Conservation (phyloP, 2,329 filamentous ascomycete genomes). For the Talaromyces rugulosus region DNA sequence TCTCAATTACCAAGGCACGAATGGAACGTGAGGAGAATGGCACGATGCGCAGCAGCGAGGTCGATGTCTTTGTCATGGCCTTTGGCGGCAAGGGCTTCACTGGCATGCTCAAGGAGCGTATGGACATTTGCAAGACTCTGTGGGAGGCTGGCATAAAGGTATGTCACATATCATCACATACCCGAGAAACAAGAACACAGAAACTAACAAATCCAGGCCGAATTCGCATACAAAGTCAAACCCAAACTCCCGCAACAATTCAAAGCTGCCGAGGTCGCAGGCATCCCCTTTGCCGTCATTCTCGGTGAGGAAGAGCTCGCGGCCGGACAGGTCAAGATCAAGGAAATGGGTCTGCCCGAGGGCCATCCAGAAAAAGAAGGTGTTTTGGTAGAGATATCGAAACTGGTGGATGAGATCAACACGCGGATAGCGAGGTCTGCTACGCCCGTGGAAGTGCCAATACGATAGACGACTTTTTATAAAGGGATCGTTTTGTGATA, state of each 20-base stretch:
- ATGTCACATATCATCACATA: slow-evolving; percentile 11
- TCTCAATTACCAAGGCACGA: slow-evolving; percentile 80
- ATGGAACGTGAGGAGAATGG: slow-evolving; percentile 57
- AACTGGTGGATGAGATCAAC: slow-evolving; percentile 18
- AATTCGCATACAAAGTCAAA: slow-evolving; percentile 86
- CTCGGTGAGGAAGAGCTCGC: slow-evolving; percentile 86
- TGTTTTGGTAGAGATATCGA: slow-evolving; percentile 60
- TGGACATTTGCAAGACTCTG: slow-evolving; percentile 69
- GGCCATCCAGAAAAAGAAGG: slow-evolving; percentile 90
- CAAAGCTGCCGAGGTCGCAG: slow-evolving; percentile 76
- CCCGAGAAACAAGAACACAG: not conserved
- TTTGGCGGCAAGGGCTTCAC: slow-evolving; percentile 83
- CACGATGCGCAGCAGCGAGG: slow-evolving; percentile 63
- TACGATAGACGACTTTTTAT: not conserved
- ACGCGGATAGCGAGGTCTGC: slow-evolving; percentile 8
- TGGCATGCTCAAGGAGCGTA: slow-evolving; percentile 76
- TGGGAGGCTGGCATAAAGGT: slow-evolving; percentile 87
- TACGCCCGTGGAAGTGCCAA: not conserved
- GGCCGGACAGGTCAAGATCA: slow-evolving; percentile 79
- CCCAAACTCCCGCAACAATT: slow-evolving; percentile 86
- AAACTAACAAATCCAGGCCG: slow-evolving; percentile 52
- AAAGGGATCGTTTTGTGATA: not conserved
- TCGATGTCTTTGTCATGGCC: slow-evolving; percentile 93
- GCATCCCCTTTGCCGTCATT: slow-evolving; percentile 81
- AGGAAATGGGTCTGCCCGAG: slow-evolving; percentile 74